These are phyloP conservation scores for Paragyromitra xinjiangensis DNA, from an alignment of 495 filamentous ascomycete genomes.

Conservation along the genomic window DNA sequence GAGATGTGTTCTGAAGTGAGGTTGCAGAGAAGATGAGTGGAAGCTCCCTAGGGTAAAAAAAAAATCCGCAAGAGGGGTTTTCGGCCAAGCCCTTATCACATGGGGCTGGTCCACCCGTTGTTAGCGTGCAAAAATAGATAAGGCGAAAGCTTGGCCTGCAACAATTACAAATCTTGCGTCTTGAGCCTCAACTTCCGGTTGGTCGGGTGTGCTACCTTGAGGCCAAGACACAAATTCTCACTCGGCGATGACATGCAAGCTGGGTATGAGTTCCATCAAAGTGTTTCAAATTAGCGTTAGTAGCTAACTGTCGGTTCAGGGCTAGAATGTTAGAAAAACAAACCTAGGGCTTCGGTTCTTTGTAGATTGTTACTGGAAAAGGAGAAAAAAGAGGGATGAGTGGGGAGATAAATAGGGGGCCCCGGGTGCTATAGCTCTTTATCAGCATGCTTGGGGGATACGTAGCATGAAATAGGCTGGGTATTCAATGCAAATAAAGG, in stretches of 20 bases:
- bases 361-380: background rate
- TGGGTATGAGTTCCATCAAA: background rate
- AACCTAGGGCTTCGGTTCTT: no score
- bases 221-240: constrained; percentile 12
- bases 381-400: background rate
- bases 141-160: constrained; percentile 19
- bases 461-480: no score
- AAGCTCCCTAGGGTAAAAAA: constrained; percentile 36
- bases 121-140: constrained; percentile 24
- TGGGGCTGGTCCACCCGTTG: constrained; percentile 47
- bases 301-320: no score
- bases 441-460: no score
- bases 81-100: constrained; percentile 39
- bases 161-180: constrained; percentile 8
- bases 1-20: constrained; percentile 43
- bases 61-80: constrained; percentile 43
- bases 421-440: background rate
- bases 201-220: background rate
- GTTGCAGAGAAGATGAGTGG: constrained; percentile 17
- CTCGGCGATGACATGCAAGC: background rate
- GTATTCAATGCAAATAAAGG: background rate
- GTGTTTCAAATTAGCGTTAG: no score
- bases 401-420: no score
- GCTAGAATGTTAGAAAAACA: no score
- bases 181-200: constrained; percentile 33